Percentiles rank a stretch among this genome's conserved stretches.
Conservation (phyloP, 2,329 filamentous ascomycete genomes). For the Colletotrichum sp. region DNA sequence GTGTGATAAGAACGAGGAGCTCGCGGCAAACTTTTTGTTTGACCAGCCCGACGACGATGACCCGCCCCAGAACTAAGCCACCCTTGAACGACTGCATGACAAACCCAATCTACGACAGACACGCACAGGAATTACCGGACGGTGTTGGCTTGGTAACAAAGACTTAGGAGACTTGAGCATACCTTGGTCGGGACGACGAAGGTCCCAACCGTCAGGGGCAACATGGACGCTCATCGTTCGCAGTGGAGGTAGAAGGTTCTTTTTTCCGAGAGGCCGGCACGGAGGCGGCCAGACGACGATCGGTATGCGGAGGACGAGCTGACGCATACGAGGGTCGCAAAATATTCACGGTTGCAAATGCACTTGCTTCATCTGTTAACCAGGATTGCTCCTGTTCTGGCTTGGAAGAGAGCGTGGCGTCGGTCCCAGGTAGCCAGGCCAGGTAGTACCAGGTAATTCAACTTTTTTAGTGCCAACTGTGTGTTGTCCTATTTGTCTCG, state of each 20-base stretch:
- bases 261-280: neutral
- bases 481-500: neutral
- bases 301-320: neutral
- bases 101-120: constrained; percentile 18
- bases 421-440: constrained; percentile 18
- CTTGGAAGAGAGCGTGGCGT: constrained; percentile 11
- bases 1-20: constrained; percentile 98
- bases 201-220: neutral
- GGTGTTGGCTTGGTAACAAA: constrained; percentile 10
- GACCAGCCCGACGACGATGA: constrained; percentile 92
- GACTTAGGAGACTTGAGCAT: neutral
- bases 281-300: neutral
- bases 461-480: neutral
- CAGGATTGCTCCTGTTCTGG: neutral
- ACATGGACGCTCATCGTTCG: neutral
- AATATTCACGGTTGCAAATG: constrained; percentile 2
- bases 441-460: constrained; percentile 17
- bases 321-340: neutral
- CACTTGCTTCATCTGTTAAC: constrained; percentile 3
- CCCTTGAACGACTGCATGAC: constrained; percentile 14
- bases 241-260: neutral
- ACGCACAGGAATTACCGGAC: constrained; percentile 18
- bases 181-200: neutral
- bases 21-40: constrained; percentile 97
- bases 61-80: constrained; percentile 47